These are phyloP conservation scores for Corylus avellana DNA, from an alignment of 306 rosid genomes.

Conservation along the genomic window DNA sequence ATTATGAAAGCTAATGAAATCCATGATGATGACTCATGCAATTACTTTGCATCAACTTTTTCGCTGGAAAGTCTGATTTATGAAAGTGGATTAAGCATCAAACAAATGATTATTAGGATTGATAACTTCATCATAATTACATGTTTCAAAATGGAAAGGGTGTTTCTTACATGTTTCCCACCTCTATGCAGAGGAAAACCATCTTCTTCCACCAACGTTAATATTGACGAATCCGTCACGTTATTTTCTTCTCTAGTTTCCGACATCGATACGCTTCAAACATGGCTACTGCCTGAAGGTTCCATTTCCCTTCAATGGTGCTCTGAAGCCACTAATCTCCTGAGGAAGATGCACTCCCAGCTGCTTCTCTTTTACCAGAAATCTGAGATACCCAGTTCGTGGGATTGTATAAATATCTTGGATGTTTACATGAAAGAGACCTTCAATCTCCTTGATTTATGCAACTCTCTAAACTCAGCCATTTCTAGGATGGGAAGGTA, in stretches of 20 bases:
- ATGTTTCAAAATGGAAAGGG: not conserved
- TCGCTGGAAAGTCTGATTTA: no score
- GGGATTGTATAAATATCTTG: not conserved
- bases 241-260: constrained; percentile 1
- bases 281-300: not conserved
- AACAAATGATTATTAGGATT: no score
- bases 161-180: not conserved
- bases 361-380: not conserved
- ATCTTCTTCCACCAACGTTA: not conserved
- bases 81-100: no score
- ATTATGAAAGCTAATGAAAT: no score
- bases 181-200: not conserved
- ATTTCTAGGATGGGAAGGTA: not conserved
- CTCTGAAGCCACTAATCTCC: constrained; percentile 13
- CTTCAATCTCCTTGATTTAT: constrained; percentile 1
- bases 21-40: no score
- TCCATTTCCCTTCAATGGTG: constrained; percentile 23
- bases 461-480: constrained; percentile 4
- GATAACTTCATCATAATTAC: no score
- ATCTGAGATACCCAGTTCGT: not conserved
- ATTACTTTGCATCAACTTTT: no score
- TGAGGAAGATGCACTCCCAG: constrained; percentile 15
- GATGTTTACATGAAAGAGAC: constrained; percentile 16
- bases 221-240: not conserved
- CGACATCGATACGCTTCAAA: constrained; percentile 1